A percentile compares a stretch with the other conserved stretches of the same genome.
phyloP scores from a whole-genome alignment of 345 rosid genomes.

The Eucalyptus leucophloia region DNA sequence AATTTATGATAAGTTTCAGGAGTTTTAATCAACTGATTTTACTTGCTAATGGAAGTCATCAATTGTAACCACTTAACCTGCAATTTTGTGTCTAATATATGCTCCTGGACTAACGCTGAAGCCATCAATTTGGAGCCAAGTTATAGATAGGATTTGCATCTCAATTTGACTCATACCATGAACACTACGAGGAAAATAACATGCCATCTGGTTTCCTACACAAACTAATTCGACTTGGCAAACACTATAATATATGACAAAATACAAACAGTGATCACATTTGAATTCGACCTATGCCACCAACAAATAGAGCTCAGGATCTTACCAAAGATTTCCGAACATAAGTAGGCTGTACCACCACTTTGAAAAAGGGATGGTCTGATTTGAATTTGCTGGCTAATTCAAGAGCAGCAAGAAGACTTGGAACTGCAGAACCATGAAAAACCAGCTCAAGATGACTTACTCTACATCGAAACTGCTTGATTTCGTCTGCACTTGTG shows the following conservation, averaged over 20 bases:
- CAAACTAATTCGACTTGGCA: background rate
- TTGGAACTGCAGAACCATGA: background rate
- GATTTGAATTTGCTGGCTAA: background rate
- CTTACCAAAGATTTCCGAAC: background rate
- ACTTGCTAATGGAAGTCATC: background rate
- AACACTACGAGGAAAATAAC: background rate
- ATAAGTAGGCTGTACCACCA: background rate
- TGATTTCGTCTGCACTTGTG: background rate
- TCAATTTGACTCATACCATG: background rate
- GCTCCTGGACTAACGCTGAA: background rate
- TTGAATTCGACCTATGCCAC: background rate
- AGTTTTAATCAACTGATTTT: background rate
- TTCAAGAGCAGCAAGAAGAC: background rate
- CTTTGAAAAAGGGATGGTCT: background rate
- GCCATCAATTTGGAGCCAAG: background rate
- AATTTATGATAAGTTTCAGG: background rate
- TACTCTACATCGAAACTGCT: background rate
- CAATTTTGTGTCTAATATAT: background rate
- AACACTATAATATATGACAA: background rate
- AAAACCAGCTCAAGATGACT: background rate
- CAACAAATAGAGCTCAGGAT: background rate
- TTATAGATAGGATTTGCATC: background rate
- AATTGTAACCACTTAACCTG: background rate
- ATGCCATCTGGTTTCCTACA: background rate
- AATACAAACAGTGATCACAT: background rate